Evolutionary conservation across 2,329 filamentous ascomycete genomes (phyloP), one percentile per base, ranked within the genome.

Genomic region (Davidsoniella eucalypti): DNA sequence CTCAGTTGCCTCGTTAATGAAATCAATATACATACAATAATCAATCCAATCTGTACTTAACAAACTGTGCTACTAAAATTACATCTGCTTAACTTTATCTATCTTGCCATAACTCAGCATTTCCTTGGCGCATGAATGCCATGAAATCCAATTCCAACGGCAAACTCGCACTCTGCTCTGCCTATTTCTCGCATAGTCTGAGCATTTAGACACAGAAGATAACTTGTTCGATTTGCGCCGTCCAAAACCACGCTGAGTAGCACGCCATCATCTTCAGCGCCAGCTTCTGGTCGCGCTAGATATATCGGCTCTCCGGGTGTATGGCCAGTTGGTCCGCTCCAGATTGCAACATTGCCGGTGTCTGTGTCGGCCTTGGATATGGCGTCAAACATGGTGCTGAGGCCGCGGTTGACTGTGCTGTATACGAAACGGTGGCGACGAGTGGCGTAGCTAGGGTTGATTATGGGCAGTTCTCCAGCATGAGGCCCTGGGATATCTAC

Each of bases 221-320:
- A 85, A 55, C 80, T 84, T 54, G 55, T 73, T 54, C 69, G 67
- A 5, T 63, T 64, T n/a, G 62, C 58, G 0, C 80, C 78, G 58
- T 86, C 76, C 2, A 85, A 66, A 3, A 85, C 73, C 1, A 85
- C 71, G 44, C 67, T 75, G 51, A 84, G 58, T 17, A 84, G 51
- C 1, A 78, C 71, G 0, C 79, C 79, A 50, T 78, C 76, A 56
- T 85, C 81, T 58, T 84, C 80, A 0, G 65, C 68, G 1, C 62
- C 65, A 10, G 65, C 61, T 9, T 59, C 60, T 6, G 61, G 59
- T 6, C 57, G 55, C 1, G 71, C 65, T 1, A 87, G 68, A 54
- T 85, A 86, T 29, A 86, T 76, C 0, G 80, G 69, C 61, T 86
- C 82, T 1, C 81, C 76, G 0, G 82, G 82, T 0, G 78, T 80